Conservation (phyloP, 441 rosid species). For the Adansonia madagascariensis region DNA sequence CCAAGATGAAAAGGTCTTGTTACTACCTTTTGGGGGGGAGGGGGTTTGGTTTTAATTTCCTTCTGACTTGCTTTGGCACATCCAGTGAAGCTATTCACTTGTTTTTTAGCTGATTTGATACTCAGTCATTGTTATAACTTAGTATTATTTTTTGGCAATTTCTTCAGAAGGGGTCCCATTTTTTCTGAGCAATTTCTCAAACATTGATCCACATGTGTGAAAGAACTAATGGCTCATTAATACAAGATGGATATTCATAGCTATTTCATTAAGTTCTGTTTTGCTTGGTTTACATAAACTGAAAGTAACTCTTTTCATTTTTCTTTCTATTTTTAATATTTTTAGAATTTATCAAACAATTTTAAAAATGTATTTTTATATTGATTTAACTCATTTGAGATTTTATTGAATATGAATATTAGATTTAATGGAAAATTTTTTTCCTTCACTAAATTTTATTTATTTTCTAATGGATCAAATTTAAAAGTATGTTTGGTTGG, state of each 20-base stretch:
- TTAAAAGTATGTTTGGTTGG: no score
- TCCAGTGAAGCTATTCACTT: constrained; percentile 37
- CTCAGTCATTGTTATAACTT: constrained; percentile 30
- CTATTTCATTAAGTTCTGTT: not conserved
- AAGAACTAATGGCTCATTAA: constrained; percentile 32
- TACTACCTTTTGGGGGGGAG: constrained; percentile 19
- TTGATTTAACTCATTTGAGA: no score
- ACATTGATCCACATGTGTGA: constrained; percentile 36
- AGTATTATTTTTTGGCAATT: constrained; percentile 37
- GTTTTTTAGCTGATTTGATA: constrained; percentile 37
- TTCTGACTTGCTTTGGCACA: constrained; percentile 35
- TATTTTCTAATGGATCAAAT: not conserved
- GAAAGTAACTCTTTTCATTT: not conserved
- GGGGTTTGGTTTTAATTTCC: not conserved
- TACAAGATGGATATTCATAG: not conserved
- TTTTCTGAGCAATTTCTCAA: constrained; percentile 33
- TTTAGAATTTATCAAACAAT: no score
- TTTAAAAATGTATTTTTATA: no score
- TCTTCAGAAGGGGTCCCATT: constrained; percentile 35
- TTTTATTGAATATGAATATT: no score
- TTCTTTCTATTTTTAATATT: not conserved
- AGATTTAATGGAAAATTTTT: no score
- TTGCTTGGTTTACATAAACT: constrained; percentile 10
- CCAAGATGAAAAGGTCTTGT: constrained; percentile 37
- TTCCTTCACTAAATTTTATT: not conserved